Base-by-base conservation (phyloP, 306 rosid genomes). In the Astragalus glycyphyllos region DNA sequence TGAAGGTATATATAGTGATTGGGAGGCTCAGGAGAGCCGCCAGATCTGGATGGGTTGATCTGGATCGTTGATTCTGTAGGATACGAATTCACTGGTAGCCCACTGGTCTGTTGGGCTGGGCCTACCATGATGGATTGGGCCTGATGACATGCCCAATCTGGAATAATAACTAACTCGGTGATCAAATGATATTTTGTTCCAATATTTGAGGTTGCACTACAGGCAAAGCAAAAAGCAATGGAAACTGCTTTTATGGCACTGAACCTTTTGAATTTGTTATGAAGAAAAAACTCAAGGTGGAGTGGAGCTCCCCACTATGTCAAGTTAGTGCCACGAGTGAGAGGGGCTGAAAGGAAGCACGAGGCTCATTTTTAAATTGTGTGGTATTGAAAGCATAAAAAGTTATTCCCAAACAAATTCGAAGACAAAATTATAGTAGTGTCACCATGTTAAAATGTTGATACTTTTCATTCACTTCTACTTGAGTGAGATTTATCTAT, bases 221-320 rank as follows among this genome's bases (percentile, higher is more conserved):
- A n/a, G n/a, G 55, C 53, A 38, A 86, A 88, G 86, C 65, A 82
- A 34, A 90, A 86, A 72, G 79, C 80, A 2, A 63, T 31, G 31
- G 12, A 51, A 12, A 59, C 83, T 7, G 59, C 76, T 5, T 68
- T 51, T 14, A 14, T n/a, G 46, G 42, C 31, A 23, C 17, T 11
- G 79, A 76, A 73, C 16, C 58, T 13, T 57, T 35, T 68, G 77
- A 74, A 5, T 61, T 13, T 50, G 38, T 63, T 62, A 31, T 79
- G 77, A 81, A 46, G 66, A 82, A 81, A 73, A 80, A 76, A 63
- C 81, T 78, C 61, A 81, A 73, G 73, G 83, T 62, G 31, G 86
- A 75, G 57, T 88, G 85, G 90, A 88, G 84, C 46, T 90, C 95
- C 66, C 79, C 78, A 3, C 37, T 84, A 1, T 90, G 95, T 82